Evolutionary conservation across 179 eudicot genomes (phyloP).

Genomic region (Corrigiola litoralis): DNA sequence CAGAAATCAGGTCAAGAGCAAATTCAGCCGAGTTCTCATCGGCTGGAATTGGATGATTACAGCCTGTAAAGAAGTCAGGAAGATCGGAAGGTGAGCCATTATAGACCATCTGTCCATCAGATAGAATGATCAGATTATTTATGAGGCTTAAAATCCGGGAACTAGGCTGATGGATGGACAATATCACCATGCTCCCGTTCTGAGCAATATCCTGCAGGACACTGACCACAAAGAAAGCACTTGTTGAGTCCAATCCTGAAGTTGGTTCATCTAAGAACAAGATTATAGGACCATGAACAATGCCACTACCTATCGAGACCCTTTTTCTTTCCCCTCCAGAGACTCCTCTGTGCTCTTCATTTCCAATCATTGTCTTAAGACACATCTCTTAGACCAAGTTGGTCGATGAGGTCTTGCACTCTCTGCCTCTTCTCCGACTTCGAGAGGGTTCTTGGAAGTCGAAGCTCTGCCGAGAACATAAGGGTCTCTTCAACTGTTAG

Average conservation of each 20-base stretch:
- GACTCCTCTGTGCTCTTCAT: constrained; percentile 79
- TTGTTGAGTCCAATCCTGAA: constrained; percentile 82
- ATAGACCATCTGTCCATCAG: constrained; percentile 62
- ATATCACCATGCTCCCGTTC: constrained; percentile 71
- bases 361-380: constrained; percentile 78
- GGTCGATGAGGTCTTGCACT: constrained; percentile 67
- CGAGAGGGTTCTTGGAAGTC: constrained; percentile 57
- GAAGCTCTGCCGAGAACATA: constrained; percentile 73
- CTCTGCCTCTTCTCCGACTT: constrained; percentile 54
- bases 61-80: constrained; percentile 48
- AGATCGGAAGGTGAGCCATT: constrained; percentile 46
- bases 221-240: constrained; percentile 77
- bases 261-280: constrained; percentile 86
- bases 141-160: constrained; percentile 47
- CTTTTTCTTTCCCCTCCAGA: constrained; percentile 84
- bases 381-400: constrained; percentile 58
- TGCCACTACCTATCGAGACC: constrained; percentile 72
- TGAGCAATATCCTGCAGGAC: constrained; percentile 69
- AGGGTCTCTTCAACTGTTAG: constrained; percentile 79
- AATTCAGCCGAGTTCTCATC: constrained; percentile 65
- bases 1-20: constrained; percentile 63
- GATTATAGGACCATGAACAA: constrained; percentile 72
- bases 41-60: constrained; percentile 56
- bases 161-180: constrained; percentile 81
- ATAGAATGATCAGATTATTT: constrained; percentile 57